These are phyloP conservation scores for Colletotrichum tropicale DNA, from an alignment of 2,329 filamentous ascomycete genomes.

Conservation along the genomic window DNA sequence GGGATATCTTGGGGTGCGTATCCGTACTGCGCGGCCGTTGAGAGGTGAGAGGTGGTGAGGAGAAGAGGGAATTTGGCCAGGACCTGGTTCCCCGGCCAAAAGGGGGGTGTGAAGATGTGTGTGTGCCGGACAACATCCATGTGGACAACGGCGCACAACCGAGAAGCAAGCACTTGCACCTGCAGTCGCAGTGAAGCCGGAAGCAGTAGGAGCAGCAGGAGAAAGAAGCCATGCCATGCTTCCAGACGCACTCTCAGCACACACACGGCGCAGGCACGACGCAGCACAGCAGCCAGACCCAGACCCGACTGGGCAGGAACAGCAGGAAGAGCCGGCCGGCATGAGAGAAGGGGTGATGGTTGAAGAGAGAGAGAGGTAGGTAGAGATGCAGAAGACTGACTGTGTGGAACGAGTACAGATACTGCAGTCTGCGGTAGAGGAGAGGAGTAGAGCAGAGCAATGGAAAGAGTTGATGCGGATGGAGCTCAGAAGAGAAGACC, in stretches of 20 bases:
- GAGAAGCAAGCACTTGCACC: slow-evolving; percentile 1
- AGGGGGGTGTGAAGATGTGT: not conserved
- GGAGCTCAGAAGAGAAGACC: not conserved
- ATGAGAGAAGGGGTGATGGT: not conserved
- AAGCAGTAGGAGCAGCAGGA: not conserved
- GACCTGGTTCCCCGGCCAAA: slow-evolving; percentile 4
- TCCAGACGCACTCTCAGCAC: not conserved
- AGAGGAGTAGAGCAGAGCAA: not conserved
- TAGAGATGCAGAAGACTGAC: not conserved
- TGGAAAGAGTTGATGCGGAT: not conserved
- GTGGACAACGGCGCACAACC: slow-evolving; percentile 9
- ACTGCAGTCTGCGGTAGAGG: not conserved
- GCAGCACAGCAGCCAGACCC: slow-evolving; percentile 4
- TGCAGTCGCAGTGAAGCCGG: slow-evolving; percentile 14
- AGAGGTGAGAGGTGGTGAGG: not conserved
- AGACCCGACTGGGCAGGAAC: not conserved
- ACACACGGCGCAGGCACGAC: slow-evolving; percentile 10
- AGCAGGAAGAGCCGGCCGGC: not conserved
- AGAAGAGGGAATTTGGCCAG: not conserved
- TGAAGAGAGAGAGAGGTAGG: not conserved
- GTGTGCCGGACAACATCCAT: slow-evolving; percentile 3
- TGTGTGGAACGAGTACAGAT: not conserved
- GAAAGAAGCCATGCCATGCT: not conserved
- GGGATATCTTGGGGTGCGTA: not conserved
- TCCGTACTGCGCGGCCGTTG: not conserved